A percentile compares a stretch with the other conserved stretches of the same genome.
Conservation (phyloP, 768 basidiomycete genomes). For the Trametes villosa region DNA sequence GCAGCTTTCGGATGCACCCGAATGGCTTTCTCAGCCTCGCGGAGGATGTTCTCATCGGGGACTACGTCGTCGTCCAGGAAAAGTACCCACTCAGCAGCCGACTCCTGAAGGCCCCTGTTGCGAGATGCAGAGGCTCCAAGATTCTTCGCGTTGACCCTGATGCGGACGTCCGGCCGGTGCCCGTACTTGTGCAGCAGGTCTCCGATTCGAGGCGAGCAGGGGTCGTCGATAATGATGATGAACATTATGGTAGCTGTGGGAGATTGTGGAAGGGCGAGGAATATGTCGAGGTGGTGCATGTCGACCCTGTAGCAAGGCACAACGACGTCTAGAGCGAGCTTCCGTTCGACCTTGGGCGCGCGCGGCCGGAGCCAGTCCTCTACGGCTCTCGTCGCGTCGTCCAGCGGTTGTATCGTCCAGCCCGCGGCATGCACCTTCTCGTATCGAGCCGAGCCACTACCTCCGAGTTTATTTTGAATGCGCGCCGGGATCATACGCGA, state of each 20-base stretch:
- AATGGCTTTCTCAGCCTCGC: conserved; percentile 52
- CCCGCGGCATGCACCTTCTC: conserved; percentile 45
- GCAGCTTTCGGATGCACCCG: conserved; percentile 50
- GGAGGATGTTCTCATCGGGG: conserved; percentile 47
- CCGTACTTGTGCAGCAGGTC: conserved; percentile 46
- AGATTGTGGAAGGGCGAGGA: conserved; percentile 50
- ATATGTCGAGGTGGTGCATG: conserved; percentile 44
- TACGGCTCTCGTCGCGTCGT: conserved; percentile 42
- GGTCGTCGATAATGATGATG: conserved; percentile 62
- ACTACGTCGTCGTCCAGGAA: conserved; percentile 67
- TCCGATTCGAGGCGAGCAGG: conserved; percentile 43
- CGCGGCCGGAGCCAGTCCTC: conserved; percentile 42
- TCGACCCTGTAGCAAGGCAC: conserved; percentile 62
- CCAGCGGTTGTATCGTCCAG: conserved; percentile 56
- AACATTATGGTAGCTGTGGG: conserved; percentile 53
- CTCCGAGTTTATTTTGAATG: conserved; percentile 51
- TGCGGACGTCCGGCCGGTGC: conserved; percentile 53
- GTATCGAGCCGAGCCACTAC: conserved; percentile 51
- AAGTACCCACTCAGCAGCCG: conserved; percentile 58
- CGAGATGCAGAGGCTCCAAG: conserved; percentile 57
- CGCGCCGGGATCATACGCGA: conserved; percentile 49
- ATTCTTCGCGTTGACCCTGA: conserved; percentile 52
- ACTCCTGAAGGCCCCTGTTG: conserved; percentile 58
- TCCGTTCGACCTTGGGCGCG: conserved; percentile 33
- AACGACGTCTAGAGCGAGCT: conserved; percentile 57